These are phyloP conservation scores for Arachnopeziza araneosa DNA, from an alignment of 2,329 filamentous ascomycete genomes.

Conservation along the genomic window DNA sequence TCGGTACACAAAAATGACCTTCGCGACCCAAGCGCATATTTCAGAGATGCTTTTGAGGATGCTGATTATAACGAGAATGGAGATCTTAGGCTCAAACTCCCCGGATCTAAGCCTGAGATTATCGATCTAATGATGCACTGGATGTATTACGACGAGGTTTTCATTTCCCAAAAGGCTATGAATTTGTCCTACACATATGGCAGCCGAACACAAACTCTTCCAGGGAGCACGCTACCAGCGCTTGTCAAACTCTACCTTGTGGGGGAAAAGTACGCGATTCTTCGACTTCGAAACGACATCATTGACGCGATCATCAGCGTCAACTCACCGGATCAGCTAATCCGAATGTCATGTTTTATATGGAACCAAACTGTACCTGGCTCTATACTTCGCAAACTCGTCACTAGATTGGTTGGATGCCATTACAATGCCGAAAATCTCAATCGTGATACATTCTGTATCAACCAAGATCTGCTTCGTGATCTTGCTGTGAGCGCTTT, in stretches of 20 bases:
- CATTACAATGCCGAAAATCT: too few species aligned
- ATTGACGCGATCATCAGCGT: slow-evolving; percentile 5
- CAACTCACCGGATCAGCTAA: too few species aligned
- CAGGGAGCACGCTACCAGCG: background rate
- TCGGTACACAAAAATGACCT: slow-evolving; percentile 11
- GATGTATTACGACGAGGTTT: slow-evolving; percentile 10
- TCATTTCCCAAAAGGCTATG: background rate
- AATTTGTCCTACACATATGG: background rate
- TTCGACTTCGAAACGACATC: slow-evolving; percentile 7
- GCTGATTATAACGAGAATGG: slow-evolving; percentile 3
- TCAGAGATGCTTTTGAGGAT: slow-evolving; percentile 9
- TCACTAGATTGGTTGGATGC: too few species aligned
- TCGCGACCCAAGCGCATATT: slow-evolving; percentile 8
- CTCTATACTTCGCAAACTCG: too few species aligned
- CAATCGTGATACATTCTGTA: too few species aligned
- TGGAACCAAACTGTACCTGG: too few species aligned
- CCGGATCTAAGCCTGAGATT: slow-evolving; percentile 2
- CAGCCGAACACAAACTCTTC: background rate
- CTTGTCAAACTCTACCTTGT: slow-evolving; percentile 9
- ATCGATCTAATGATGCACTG: slow-evolving; percentile 9
- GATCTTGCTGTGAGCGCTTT: too few species aligned
- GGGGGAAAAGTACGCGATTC: slow-evolving; percentile 9
- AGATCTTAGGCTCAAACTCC: slow-evolving; percentile 2
- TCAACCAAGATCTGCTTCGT: too few species aligned
- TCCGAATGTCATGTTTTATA: too few species aligned